Base-by-base conservation (phyloP, 176 grass and related monocot genomes). In the Aegilops tauschii region DNA sequence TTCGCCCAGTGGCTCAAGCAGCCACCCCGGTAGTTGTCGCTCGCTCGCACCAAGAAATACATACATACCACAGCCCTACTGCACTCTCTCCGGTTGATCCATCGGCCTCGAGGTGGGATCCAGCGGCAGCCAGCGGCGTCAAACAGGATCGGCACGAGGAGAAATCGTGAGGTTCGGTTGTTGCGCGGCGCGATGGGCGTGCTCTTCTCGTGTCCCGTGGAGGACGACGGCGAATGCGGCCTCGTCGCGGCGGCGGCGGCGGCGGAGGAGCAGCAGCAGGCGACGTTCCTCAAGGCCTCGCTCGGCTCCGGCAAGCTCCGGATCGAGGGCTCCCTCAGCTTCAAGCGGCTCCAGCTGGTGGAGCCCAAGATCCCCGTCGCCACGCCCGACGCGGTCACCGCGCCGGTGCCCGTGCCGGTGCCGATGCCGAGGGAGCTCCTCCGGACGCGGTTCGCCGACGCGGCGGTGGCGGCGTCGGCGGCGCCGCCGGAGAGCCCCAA, bases 311-410 rank as follows among this genome's bases (percentile, higher is more conserved):
- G 89, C 23, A 93, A 93, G 86, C 89, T 95, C 30, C 84, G 87
- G 29, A 90, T 90, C 73, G 86, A 93, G 68, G 79, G 87, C 30
- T 97, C 90, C 7, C 84, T 95, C 2, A 90, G 91, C 79, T 93
- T 93, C 82, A 87, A 91, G 70, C 76, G 79, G n/a, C 82, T 89
- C 39, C 95, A 92, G 82, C 28, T 88, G 12, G 34, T 88, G 17
- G 86, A 94, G 71, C 74, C 90, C 76, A 87, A 86, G 71, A 69
- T 92, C 85, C 80, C 90, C 32, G 61, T 93, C 69, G 73, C 76
- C 62, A 89, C 87, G 70, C 81, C 84, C 11, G 49, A 44, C 45
- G 44, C 67, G 49, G 77, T 8, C 66, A 83, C 54, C 70, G 70
- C 70, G 70, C 70, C 70, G 79, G 78, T 11, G 61, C 82, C 82